Percentiles rank a stretch among this genome's conserved stretches.
Evolutionary conservation across 768 basidiomycete genomes (phyloP).

Genomic region (Auriscalpium microsporum): DNA sequence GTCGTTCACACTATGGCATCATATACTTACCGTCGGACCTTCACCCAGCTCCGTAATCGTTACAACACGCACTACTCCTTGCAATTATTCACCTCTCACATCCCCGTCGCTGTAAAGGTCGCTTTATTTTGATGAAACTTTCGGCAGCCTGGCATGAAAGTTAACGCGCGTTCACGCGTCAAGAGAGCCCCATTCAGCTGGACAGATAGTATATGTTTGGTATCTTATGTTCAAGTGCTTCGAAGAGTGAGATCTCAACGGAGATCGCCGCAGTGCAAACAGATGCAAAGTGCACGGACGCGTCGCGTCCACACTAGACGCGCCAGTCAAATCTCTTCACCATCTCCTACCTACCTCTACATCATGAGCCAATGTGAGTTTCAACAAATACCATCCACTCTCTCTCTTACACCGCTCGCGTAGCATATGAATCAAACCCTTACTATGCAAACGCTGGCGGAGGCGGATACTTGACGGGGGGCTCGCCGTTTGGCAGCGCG

Average conservation of each 20-base stretch:
- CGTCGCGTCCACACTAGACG: slow-evolving; percentile 1
- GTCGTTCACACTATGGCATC: too few relatives aligned
- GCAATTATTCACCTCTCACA: too few relatives aligned
- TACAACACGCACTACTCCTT: too few relatives aligned
- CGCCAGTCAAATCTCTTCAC: neutral
- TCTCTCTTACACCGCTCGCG: slow-evolving; percentile 14
- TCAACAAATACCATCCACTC: slow-evolving; percentile 32
- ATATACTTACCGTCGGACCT: too few relatives aligned
- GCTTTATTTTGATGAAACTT: too few relatives aligned
- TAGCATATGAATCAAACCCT: slow-evolving; percentile 26
- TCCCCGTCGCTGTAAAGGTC: too few relatives aligned
- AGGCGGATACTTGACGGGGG: slow-evolving; percentile 51
- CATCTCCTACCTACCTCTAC: neutral
- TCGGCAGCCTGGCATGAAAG: too few relatives aligned
- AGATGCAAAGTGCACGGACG: slow-evolving; percentile 15
- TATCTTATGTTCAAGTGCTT: neutral
- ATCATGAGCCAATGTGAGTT: slow-evolving; percentile 11
- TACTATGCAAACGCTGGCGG: slow-evolving; percentile 36
- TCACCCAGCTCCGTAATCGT: too few relatives aligned
- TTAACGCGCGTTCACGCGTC: too few relatives aligned
- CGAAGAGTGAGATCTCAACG: neutral
- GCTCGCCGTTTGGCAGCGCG: slow-evolving; percentile 49
- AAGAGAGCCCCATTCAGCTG: too few relatives aligned
- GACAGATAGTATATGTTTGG: too few relatives aligned
- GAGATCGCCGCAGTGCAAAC: neutral